phyloP scores from a whole-genome alignment of 805 yeast genomes.

The Pichia cephalocereana region DNA sequence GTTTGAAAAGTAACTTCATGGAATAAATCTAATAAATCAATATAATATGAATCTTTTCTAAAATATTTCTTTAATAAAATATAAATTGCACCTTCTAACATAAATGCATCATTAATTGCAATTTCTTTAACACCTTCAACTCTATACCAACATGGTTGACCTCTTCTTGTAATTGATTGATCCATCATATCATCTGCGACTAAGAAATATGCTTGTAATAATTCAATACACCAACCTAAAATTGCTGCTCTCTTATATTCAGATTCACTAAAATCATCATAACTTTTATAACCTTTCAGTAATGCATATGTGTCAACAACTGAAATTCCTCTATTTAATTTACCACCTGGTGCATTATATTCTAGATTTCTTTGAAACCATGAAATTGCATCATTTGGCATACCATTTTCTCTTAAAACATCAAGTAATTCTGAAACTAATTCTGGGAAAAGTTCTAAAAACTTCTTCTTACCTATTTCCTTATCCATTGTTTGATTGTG shows the following conservation, averaged over 20 bases:
- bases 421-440: constrained; percentile 68
- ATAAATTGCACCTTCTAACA: constrained; percentile 93
- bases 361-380: constrained; percentile 72
- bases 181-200: constrained; percentile 99
- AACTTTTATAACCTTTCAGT: constrained; percentile 51
- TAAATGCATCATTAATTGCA: constrained; percentile 95
- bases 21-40: constrained; percentile 84
- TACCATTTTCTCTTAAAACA: constrained; percentile 56
- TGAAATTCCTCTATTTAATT: constrained; percentile 90
- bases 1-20: constrained; percentile 98
- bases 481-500: constrained; percentile 24
- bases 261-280: constrained; percentile 46
- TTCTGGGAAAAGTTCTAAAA: constrained; percentile 61
- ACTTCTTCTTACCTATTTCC: constrained; percentile 40
- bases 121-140: constrained; percentile 73
- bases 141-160: constrained; percentile 97
- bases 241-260: constrained; percentile 82
- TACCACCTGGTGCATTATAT: constrained; percentile 95
- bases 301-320: constrained; percentile 89
- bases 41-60: constrained; percentile 71
- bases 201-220: constrained; percentile 90
- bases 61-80: constrained; percentile 82
- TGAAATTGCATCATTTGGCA: constrained; percentile 75
- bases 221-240: constrained; percentile 92
- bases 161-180: constrained; percentile 90